Percentiles rank a stretch among this genome's conserved stretches.
phyloP scores from a whole-genome alignment of 1,284 basidiomycete genomes.

The Leccinum fuscescens region DNA sequence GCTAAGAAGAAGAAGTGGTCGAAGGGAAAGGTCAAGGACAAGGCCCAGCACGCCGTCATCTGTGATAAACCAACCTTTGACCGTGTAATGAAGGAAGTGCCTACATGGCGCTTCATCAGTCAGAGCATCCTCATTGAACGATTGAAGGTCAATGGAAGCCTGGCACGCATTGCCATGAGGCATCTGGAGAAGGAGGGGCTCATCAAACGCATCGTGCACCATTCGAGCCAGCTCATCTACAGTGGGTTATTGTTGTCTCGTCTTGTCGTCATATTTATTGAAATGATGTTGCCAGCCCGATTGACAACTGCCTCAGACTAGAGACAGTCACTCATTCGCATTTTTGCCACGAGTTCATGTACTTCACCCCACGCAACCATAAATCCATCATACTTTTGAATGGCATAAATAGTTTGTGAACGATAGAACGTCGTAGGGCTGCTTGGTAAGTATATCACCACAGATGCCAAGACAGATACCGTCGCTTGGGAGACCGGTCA shows the following conservation, averaged over 20 bases:
- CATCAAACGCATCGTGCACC: conserved; percentile 97
- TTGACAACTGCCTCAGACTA: conserved; percentile 64
- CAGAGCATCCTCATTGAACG: conserved; percentile 98
- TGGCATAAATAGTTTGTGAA: conserved; percentile 8
- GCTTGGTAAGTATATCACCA: neutral
- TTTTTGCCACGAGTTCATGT: conserved; percentile 49
- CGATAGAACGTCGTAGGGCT: neutral
- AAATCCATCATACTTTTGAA: conserved; percentile 21
- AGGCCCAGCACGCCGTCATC: conserved; percentile 92
- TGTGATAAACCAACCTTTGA: conserved; percentile 92
- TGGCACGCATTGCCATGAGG: conserved; percentile 91
- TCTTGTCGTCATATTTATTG: neutral
- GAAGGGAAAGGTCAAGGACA: conserved; percentile 99
- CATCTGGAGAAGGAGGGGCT: conserved; percentile 93
- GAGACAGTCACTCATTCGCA: conserved; percentile 34
- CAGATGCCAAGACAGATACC: no score
- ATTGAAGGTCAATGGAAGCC: conserved; percentile 92
- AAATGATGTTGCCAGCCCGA: conserved; percentile 46
- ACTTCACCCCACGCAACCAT: conserved; percentile 37
- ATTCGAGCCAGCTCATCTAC: conserved; percentile 93
- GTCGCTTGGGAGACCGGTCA: neutral
- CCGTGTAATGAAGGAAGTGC: conserved; percentile 98
- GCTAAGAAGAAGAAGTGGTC: conserved; percentile 99
- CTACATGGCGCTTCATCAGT: conserved; percentile 99
- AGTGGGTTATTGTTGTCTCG: conserved; percentile 52